phyloP scores from a whole-genome alignment of 2,329 filamentous ascomycete species.

The Pestalotiopsis sp. region DNA sequence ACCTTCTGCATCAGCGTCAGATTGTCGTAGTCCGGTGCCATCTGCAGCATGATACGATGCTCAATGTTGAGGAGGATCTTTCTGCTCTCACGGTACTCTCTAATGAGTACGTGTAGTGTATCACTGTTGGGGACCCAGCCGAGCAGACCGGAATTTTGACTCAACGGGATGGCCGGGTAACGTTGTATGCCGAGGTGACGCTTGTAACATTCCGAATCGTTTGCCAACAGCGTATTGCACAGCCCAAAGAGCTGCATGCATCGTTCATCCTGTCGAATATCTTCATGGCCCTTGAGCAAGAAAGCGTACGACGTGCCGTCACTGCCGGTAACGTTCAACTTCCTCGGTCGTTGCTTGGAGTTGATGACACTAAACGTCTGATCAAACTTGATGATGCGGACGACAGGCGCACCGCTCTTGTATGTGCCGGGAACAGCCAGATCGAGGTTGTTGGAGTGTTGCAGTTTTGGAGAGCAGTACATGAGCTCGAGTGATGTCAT shows the following conservation, averaged over 20 bases:
- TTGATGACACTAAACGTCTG: conserved; percentile 89
- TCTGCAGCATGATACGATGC: conserved; percentile 99
- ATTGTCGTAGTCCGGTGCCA: conserved; percentile 99
- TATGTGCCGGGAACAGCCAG: conserved; percentile 97
- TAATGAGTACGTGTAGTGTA: conserved; percentile 92
- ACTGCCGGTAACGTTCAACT: conserved; percentile 84
- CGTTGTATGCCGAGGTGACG: conserved; percentile 94
- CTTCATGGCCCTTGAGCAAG: conserved; percentile 96
- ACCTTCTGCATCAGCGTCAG: conserved; percentile 99
- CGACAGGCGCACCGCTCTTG: conserved; percentile 74
- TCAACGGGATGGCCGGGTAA: conserved; percentile 95
- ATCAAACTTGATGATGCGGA: conserved; percentile 88
- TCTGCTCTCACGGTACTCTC: conserved; percentile 94
- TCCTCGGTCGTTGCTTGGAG: conserved; percentile 93
- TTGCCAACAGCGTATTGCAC: conserved; percentile 91
- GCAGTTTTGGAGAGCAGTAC: conserved; percentile 93
- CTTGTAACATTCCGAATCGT: conserved; percentile 96
- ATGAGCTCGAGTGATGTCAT: conserved; percentile 91
- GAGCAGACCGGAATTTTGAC: conserved; percentile 91
- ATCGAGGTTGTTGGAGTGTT: conserved; percentile 82
- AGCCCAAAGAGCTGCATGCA: conserved; percentile 99
- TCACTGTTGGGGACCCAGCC: conserved; percentile 98
- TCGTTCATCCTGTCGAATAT: conserved; percentile 97
- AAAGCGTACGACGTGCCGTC: conserved; percentile 89
- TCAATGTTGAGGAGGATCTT: conserved; percentile 99